Evolutionary conservation across 257 asterid species (phyloP).

Genomic region (Solanum pinnatisectum): DNA sequence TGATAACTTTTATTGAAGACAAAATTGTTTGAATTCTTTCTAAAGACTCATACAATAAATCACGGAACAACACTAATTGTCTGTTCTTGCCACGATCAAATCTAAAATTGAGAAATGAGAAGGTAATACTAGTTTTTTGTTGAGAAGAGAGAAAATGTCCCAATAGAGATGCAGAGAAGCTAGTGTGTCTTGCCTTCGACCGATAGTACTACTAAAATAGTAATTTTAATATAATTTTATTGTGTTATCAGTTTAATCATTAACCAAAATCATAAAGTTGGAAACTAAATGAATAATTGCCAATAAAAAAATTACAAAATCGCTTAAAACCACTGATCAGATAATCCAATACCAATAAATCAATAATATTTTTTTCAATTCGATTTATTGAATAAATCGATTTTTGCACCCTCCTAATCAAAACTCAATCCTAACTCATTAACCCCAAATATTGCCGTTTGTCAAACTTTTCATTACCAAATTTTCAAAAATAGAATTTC

Average conservation of each 20-base stretch:
- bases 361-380: too few relatives aligned
- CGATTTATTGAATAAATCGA: too few relatives aligned
- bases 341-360: too few relatives aligned
- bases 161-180: neutral
- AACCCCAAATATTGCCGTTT: neutral
- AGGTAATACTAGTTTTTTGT: neutral
- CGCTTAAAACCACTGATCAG: neutral
- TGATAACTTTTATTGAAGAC: neutral
- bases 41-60: neutral
- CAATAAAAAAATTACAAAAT: neutral
- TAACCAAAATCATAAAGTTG: neutral
- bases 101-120: neutral
- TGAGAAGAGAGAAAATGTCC: neutral
- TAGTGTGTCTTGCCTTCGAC: neutral
- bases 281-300: neutral
- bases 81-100: too few relatives aligned
- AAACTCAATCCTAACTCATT: neutral
- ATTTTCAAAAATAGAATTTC: too few relatives aligned
- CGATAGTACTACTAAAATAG: neutral
- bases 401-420: neutral
- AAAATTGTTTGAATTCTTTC: neutral
- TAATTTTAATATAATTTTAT: too few relatives aligned
- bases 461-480: neutral
- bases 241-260: too few relatives aligned
- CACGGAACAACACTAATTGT: too few relatives aligned